Base-by-base conservation (phyloP, 2,329 filamentous ascomycete genomes). In the Alternaria tenuissima region DNA sequence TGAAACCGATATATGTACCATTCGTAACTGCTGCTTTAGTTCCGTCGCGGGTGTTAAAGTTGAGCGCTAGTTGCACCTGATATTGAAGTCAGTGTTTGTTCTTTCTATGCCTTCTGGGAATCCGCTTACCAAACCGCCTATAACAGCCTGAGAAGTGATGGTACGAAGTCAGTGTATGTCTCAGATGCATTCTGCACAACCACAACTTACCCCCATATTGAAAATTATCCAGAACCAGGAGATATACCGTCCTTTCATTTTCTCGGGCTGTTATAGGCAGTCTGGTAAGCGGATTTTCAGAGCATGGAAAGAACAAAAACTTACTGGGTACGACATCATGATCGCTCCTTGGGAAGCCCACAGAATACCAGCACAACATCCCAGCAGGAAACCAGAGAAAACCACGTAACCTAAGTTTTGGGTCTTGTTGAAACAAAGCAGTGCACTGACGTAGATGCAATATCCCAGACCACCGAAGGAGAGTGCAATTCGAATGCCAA, bases 171-270 rank as follows among this genome's bases (percentile, higher is more conserved):
- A 30, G 28, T 30, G 28, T 30, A 30, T 30, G 28, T 30, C 28
- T 30, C 28, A 12, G 9, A 30, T 30, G 28, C 28, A 30, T 30
- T 30, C 9, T 11, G 9, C 28, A 11, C 3, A 11, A 30, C 11
- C 11, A 11, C 28, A 11, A 30, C 28, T 30, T 30, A 30, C 28
- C 68, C 93, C 93, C 55, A 93, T 79, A 79, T 96, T 96, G 84
- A 96, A 96, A 72, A 97, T 94, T 72, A 93, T 87, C 93, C 93
- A 96, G 81, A 96, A 96, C 80, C 87, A 88, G 8, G 91, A 90
- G 76, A 96, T 95, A 76, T 92, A 96, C 57, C 89, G 87, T 32
- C 93, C 93, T 83, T 96, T 96, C 64, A 87, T 85, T 32, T 87
- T 78, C 79, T 96, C 93, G 28, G 28, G 92, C 88, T 71, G 93